These are phyloP conservation scores for Geotrichum klebahnii DNA, from an alignment of 1,139 yeast species.

Conservation along the genomic window DNA sequence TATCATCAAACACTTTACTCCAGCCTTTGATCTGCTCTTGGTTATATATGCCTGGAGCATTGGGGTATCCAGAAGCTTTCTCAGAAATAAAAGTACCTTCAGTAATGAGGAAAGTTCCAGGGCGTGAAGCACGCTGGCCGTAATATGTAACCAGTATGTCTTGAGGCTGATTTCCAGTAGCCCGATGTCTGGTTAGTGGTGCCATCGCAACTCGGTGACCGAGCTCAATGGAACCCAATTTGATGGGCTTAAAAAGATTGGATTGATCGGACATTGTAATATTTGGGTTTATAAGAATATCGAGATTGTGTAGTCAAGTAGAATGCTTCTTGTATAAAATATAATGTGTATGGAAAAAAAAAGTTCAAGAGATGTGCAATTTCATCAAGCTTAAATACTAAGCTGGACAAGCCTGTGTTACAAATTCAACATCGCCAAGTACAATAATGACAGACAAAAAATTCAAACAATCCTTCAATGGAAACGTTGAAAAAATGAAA, in stretches of 20 bases:
- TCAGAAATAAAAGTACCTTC: constrained; percentile 44
- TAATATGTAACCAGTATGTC: constrained; percentile 51
- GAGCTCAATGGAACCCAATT: constrained; percentile 29
- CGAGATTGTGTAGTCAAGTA: background rate
- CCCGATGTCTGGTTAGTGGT: constrained; percentile 50
- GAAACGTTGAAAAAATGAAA: too few species aligned
- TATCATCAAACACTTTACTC: constrained; percentile 48
- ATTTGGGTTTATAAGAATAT: background rate
- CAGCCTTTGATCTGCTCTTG: constrained; percentile 48
- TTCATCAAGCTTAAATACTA: too few species aligned
- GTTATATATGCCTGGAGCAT: constrained; percentile 54
- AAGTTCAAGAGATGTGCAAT: too few species aligned
- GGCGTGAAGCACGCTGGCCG: constrained; percentile 47
- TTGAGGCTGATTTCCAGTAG: constrained; percentile 38
- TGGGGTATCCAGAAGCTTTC: constrained; percentile 41
- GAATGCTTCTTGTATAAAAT: too few species aligned
- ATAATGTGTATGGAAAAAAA: too few species aligned
- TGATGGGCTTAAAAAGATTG: constrained; percentile 27
- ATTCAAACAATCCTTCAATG: too few species aligned
- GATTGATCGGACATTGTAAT: background rate
- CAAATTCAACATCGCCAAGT: too few species aligned
- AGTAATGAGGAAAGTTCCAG: constrained; percentile 48
- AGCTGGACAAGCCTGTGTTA: too few species aligned
- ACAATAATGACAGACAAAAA: too few species aligned
- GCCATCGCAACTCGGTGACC: constrained; percentile 46